Base-by-base conservation (phyloP, 345 rosid species). In the Brassica cretica region DNA sequence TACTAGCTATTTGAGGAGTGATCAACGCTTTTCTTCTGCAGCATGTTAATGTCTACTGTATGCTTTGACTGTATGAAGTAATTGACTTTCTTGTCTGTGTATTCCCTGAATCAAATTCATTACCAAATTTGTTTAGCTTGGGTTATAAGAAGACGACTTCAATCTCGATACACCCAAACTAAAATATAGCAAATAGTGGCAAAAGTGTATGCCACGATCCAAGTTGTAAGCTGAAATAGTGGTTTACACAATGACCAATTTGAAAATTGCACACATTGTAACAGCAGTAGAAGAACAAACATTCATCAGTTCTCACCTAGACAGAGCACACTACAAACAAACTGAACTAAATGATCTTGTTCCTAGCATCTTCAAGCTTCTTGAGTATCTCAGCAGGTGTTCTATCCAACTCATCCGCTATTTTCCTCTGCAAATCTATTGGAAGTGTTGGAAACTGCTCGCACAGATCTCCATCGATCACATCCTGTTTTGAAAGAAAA, bases 371-470 rank as follows among this genome's bases (percentile, higher is more conserved):
- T 83, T 95, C 98, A 10, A 95, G 97, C 90, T 91, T 95, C 92
- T 95, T 95, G 76, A 95, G 82, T 63, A 95, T 95, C 89, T 95
- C 99, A 0, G 92, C 94, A 19, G 99, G 98, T 44, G 94, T 93
- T 76, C 97, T 89, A 73, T 95, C 99, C 88, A 93, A 71, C 75
- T 95, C 98, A 56, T 93, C 99, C 0, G 97, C 98, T 76, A 93
- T 95, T 82, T 90, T 95, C 80, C 93, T 84, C 77, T 95, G 99
- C 83, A 89, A 14, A 58, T 95, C 98, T 84, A 91, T 79, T 9
- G 98, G 91, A 56, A 95, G 83, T 0, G 94, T 91, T 0, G 99
- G 99, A 82, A 87, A 93, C 86, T 95, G 98, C 92, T 95, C 97
- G 63, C 98, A 95, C 35, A 95, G 85, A 82, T 95, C 99, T 5